Conservation (phyloP, 2,329 filamentous ascomycete species). For the Fusarium sp. region DNA sequence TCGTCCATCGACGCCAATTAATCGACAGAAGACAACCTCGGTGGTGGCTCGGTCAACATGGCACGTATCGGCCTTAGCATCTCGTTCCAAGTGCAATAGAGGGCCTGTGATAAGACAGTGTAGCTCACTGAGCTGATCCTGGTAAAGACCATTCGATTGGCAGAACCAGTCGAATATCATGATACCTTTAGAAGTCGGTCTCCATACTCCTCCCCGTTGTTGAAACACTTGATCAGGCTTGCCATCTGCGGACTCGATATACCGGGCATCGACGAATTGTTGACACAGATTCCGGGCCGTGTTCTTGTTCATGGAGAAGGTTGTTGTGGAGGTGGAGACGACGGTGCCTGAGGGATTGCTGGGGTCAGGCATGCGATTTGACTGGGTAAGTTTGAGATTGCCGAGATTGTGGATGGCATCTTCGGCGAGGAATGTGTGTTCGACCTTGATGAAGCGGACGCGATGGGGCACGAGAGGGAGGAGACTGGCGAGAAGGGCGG, state of each 20-base stretch:
- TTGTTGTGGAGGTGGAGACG: constrained; percentile 96
- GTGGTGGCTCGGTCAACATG: constrained; percentile 87
- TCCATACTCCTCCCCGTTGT: constrained; percentile 89
- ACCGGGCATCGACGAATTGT: constrained; percentile 91
- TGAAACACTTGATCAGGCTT: constrained; percentile 83
- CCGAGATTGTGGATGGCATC: constrained; percentile 98
- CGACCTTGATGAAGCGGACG: constrained; percentile 87
- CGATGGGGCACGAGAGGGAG: constrained; percentile 85
- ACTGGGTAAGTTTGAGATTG: constrained; percentile 97
- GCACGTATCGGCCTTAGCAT: constrained; percentile 84
- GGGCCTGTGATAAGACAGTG: constrained; percentile 84
- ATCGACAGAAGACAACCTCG: constrained; percentile 93
- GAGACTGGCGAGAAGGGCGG: constrained; percentile 93
- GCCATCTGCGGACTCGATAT: constrained; percentile 93
- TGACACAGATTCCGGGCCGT: constrained; percentile 97
- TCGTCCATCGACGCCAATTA: constrained; percentile 82
- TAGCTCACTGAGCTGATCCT: constrained; percentile 87
- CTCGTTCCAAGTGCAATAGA: constrained; percentile 88
- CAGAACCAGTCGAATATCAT: constrained; percentile 92
- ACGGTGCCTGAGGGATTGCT: constrained; percentile 95
- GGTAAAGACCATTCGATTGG: constrained; percentile 92
- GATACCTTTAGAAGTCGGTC: constrained; percentile 95
- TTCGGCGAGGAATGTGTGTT: constrained; percentile 94
- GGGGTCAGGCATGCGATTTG: constrained; percentile 97
- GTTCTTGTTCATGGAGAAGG: constrained; percentile 98